Percentiles rank a stretch among this genome's conserved stretches.
Evolutionary conservation across 352 stramenopile genomes (phyloP).

Genomic region (Phytophthora macrochlamydospora): DNA sequence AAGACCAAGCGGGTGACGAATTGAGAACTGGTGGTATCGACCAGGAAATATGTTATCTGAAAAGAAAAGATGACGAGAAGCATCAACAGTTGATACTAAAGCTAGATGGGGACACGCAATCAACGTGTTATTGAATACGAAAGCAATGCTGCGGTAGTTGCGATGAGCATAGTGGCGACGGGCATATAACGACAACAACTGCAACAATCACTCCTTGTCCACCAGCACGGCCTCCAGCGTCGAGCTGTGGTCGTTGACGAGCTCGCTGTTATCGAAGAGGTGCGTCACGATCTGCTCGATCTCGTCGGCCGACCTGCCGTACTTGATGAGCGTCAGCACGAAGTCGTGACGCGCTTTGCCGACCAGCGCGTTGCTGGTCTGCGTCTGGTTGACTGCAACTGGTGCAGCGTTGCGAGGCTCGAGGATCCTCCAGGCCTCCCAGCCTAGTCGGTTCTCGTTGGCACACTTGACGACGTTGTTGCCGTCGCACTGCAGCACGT

Average conservation of each 20-base stretch:
- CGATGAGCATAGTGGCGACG: too few species aligned
- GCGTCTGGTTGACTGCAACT: neutral
- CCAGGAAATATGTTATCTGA: too few species aligned
- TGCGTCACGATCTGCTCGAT: constrained; percentile 5
- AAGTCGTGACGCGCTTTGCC: constrained; percentile 3
- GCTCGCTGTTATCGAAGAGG: neutral
- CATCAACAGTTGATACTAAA: too few species aligned
- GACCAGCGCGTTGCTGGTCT: neutral
- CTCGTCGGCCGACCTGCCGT: constrained; percentile 2
- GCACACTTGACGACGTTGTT: constrained; percentile 6
- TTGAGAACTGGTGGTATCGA: too few species aligned
- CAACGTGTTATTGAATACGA: too few species aligned
- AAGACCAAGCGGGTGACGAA: too few species aligned
- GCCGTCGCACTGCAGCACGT: neutral
- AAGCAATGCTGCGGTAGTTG: too few species aligned
- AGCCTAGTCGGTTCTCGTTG: constrained; percentile 1
- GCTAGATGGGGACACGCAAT: too few species aligned
- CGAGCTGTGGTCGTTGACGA: neutral
- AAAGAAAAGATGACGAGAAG: too few species aligned
- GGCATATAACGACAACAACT: too few species aligned
- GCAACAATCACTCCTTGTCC: neutral
- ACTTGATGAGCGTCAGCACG: constrained; percentile 3
- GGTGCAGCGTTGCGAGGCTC: constrained; percentile 1
- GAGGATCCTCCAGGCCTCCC: constrained; percentile 7
- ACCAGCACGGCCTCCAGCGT: neutral